Evolutionary conservation across 2,329 filamentous ascomycete species (phyloP), one percentile per base, ranked within the genome.

Genomic region (Cytospora schulzeri): DNA sequence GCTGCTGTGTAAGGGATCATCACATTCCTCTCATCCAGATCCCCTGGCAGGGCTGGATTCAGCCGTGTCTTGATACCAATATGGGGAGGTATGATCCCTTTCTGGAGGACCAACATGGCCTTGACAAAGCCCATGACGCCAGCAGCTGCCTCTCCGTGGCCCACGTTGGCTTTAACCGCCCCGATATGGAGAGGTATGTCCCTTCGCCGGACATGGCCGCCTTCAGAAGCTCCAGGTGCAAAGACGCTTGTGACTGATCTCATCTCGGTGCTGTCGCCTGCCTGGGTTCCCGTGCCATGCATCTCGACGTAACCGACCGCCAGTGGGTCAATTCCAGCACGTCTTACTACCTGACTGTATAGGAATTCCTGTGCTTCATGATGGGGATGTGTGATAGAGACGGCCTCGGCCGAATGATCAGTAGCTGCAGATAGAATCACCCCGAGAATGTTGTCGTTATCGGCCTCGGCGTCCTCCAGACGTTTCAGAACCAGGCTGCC

Each of bases 211-310:
- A n/a, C n/a, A n/a, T n/a, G n/a, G n/a, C n/a, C n/a, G n/a, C n/a
- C n/a, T n/a, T n/a, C n/a, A n/a, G n/a, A n/a, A n/a, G n/a, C n/a
- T n/a, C n/a, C n/a, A n/a, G n/a, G 82, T 53, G 85, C 86, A 68
- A 89, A 89, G 2, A 83, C 79, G 38, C 84, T 81, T 26, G 81
- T 79, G 57, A 90, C 85, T 0, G 84, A 87, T 2, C 81, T 80
- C 80, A 88, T 88, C 73, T 91, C 88, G 84, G 84, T 24, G 3
- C 81, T 81, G 71, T 92, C 90, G 63, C 89, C 89, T 38, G 87
- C 88, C 71, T 91, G 88, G 1, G 88, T 91, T 51, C 88, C 88
- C 4, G 88, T 91, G 7, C 88, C 88, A 71, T 91, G 88, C 81
- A 90, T 86, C 72, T 91, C 88, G 11, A 89, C 83, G 69, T 87